A percentile compares a stretch with the other conserved stretches of the same genome.
Conservation (phyloP, 805 yeast genomes). For the Kodamaea sagamina region DNA sequence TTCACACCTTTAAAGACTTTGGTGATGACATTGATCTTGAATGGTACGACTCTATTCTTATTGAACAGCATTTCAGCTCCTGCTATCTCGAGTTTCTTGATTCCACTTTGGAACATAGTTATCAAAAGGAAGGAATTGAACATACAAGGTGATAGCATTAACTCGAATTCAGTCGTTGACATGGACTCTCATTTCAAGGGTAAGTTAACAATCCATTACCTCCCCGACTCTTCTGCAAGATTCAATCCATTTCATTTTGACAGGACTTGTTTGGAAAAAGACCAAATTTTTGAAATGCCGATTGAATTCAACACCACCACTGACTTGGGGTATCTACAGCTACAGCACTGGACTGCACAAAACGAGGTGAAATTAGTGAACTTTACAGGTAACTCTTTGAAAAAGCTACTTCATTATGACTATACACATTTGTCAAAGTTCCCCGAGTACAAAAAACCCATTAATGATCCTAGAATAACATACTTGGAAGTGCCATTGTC, state of each 20-base stretch:
- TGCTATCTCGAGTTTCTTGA: conserved; percentile 30
- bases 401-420: conserved; percentile 35
- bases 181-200: conserved; percentile 77
- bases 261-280: conserved; percentile 58
- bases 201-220: conserved; percentile 76
- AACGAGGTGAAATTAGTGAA: conserved; percentile 49
- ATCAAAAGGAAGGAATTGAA: conserved; percentile 50
- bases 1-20: conserved; percentile 61
- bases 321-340: conserved; percentile 65
- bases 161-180: conserved; percentile 39
- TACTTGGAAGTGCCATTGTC: conserved; percentile 66
- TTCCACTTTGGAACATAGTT: conserved; percentile 47
- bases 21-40: conserved; percentile 47
- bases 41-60: conserved; percentile 54
- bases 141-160: conserved; percentile 50
- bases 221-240: conserved; percentile 88
- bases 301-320: conserved; percentile 78
- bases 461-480: conserved; percentile 45
- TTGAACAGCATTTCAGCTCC: conserved; percentile 55
- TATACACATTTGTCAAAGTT: conserved; percentile 31
- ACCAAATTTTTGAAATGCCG: conserved; percentile 52
- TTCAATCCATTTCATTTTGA: conserved; percentile 70
- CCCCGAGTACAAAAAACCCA: conserved; percentile 21
- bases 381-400: conserved; percentile 59
- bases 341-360: conserved; percentile 59